Base-by-base conservation (phyloP, 192 early-diverging fungal species). In the Podila verticillata region DNA sequence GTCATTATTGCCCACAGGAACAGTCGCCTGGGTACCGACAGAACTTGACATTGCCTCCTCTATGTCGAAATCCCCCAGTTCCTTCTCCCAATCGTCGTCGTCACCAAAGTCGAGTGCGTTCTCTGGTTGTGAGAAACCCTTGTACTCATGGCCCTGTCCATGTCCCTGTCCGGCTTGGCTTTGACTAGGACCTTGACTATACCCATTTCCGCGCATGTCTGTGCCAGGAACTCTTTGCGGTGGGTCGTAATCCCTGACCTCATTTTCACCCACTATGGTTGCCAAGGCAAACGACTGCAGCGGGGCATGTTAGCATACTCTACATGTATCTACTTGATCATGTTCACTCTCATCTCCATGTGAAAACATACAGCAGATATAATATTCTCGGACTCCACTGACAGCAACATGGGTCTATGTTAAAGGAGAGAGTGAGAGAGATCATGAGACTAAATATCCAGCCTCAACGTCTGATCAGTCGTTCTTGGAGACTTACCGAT, bases 101-200 rank as follows among this genome's bases (percentile, higher is more conserved):
- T 79, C 69, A 13, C 67, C 69, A 63, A 79, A 61, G 36, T 66
- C 71, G 0, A 72, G 31, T 0, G 75, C 75, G 32, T 79, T 79
- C 36, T 79, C 75, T 24, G 68, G 58, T 20, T 78, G 74, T 1
- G 74, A 61, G 6, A 77, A 48, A 34, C 70, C 74, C 47, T 70
- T 15, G 2, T 49, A 57, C 10, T 57, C 51, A 2, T 44, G 12
- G 39, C 39, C 4, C 2, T 44, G 39, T 44, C 39, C 51, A 17
- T 54, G 17, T 24, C 24, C 51, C 1, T 54, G n/a, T 24, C 51
- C 51, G 22, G 51, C 0, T 54, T 26, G 20, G 7, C n/a, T 26
- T 4, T 54, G 51, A 54, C 24, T 54, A 24, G 20, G 51, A 54
- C 51, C 22, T 54, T 54, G 51, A 54, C n/a, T n/a, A 54, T 54